Evolutionary conservation across 352 stramenopile genomes (phyloP).

Genomic region (Phytophthora fragariae): DNA sequence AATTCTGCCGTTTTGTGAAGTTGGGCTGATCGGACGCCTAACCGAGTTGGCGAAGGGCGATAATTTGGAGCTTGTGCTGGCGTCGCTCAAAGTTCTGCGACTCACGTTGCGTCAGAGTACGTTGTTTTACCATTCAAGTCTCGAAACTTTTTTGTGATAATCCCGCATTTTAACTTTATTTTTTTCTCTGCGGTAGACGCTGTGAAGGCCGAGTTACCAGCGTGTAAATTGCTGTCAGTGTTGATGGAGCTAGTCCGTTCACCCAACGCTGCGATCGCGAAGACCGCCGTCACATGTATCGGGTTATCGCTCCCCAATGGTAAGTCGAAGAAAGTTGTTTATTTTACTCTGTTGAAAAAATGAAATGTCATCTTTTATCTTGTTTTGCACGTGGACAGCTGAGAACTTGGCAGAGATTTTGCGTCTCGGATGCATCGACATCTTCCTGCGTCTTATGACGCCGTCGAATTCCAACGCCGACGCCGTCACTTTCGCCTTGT

Average conservation of each 20-base stretch:
- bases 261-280: conserved; percentile 45
- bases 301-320: conserved; percentile 64
- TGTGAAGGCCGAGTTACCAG: conserved; percentile 45
- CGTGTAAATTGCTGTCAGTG: conserved; percentile 46
- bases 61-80: conserved; percentile 44
- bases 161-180: too few relatives aligned
- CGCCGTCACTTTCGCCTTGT: conserved; percentile 62
- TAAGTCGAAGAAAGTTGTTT: conserved; percentile 18
- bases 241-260: conserved; percentile 58
- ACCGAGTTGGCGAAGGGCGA: conserved; percentile 42
- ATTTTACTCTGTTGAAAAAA: neutral
- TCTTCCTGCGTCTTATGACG: conserved; percentile 58
- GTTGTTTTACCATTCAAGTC: conserved; percentile 4
- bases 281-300: conserved; percentile 61
- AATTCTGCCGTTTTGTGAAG: conserved; percentile 50
- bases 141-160: neutral
- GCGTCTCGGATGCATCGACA: conserved; percentile 61
- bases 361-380: neutral
- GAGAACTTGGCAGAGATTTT: conserved; percentile 66
- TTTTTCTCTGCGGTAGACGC: conserved; percentile 23
- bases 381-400: conserved; percentile 22
- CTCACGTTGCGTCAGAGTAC: conserved; percentile 59
- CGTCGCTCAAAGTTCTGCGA: conserved; percentile 61
- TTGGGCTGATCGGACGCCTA: conserved; percentile 52
- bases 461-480: conserved; percentile 53